Percentiles rank a stretch among this genome's conserved stretches.
Conservation (phyloP, 2,329 filamentous ascomycete species). For the Chaetomiaceae sp. region DNA sequence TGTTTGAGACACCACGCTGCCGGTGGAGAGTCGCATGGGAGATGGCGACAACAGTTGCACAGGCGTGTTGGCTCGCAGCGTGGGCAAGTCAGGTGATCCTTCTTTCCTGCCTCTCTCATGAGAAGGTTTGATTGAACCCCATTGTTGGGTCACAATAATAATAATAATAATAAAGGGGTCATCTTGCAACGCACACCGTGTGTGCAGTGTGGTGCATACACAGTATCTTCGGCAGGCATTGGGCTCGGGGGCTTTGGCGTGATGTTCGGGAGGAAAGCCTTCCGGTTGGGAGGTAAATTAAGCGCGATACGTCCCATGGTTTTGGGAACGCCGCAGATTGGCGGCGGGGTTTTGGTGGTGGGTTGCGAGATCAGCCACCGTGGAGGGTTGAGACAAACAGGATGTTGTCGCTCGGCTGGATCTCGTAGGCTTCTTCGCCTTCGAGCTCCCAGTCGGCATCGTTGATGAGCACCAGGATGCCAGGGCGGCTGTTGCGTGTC, state of each 20-base stretch:
- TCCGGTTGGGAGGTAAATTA: not conserved
- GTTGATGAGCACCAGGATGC: slow-evolving; percentile 94
- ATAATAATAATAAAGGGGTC: no score
- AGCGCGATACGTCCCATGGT: not conserved
- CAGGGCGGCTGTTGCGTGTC: slow-evolving; percentile 66
- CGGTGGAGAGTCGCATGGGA: no score
- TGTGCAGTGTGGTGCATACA: not conserved
- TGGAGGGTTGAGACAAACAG: slow-evolving; percentile 96
- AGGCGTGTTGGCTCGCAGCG: slow-evolving; percentile 1
- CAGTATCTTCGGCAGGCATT: not conserved
- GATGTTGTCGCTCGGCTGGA: slow-evolving; percentile 79
- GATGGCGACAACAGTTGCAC: not conserved
- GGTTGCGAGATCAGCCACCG: slow-evolving; percentile 58
- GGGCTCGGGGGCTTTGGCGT: not conserved
- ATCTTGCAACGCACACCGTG: not conserved
- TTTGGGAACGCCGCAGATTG: not conserved
- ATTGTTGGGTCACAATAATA: no score
- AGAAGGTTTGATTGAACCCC: no score
- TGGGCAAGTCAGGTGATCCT: not conserved
- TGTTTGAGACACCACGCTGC: slow-evolving; percentile 1
- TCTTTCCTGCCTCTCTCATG: no score
- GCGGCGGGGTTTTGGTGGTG: no score
- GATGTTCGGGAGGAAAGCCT: not conserved
- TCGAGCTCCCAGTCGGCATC: slow-evolving; percentile 98
- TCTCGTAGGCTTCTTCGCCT: slow-evolving; percentile 83